Percentiles rank a stretch among this genome's conserved stretches.
Evolutionary conservation across 225 moss, liverwort and hornwort species (phyloP).

Genomic region (Asterella californica): DNA sequence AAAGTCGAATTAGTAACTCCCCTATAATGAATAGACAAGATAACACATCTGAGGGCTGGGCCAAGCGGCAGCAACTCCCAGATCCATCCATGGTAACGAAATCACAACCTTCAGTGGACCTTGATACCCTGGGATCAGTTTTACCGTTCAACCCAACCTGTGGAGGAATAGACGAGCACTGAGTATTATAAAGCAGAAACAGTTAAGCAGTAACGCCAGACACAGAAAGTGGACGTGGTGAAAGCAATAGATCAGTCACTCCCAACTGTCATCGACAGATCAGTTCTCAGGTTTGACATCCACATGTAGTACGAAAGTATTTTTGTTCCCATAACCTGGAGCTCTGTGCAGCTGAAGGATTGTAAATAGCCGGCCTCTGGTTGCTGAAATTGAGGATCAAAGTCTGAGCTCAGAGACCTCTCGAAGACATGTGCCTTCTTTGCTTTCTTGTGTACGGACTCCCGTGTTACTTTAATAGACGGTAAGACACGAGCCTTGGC

Average conservation of each 20-base stretch:
- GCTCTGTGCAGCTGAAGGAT: background rate
- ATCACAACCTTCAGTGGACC: background rate
- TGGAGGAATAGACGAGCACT: background rate
- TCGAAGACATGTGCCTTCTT: background rate
- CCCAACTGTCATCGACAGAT: background rate
- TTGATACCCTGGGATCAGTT: no score
- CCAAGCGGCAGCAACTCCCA: background rate
- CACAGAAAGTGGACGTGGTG: background rate
- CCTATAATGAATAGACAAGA: background rate
- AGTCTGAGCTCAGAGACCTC: background rate
- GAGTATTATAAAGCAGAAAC: no score
- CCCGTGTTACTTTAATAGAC: background rate
- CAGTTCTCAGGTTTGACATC: background rate
- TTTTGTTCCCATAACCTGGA: background rate
- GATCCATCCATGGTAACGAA: constrained; percentile 8
- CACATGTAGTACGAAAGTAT: background rate
- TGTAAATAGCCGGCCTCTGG: background rate
- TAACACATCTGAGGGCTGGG: background rate
- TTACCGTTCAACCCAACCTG: no score
- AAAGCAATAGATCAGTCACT: constrained; percentile 9
- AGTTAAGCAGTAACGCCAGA: background rate
- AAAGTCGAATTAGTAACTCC: constrained; percentile 13
- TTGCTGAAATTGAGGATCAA: background rate
- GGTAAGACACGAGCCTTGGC: background rate
- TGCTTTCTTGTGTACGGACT: background rate